A percentile compares a stretch with the other conserved stretches of the same genome.
These are phyloP conservation scores for Phoma sp. DNA, from an alignment of 2,329 filamentous ascomycete genomes.

Conservation along the genomic window DNA sequence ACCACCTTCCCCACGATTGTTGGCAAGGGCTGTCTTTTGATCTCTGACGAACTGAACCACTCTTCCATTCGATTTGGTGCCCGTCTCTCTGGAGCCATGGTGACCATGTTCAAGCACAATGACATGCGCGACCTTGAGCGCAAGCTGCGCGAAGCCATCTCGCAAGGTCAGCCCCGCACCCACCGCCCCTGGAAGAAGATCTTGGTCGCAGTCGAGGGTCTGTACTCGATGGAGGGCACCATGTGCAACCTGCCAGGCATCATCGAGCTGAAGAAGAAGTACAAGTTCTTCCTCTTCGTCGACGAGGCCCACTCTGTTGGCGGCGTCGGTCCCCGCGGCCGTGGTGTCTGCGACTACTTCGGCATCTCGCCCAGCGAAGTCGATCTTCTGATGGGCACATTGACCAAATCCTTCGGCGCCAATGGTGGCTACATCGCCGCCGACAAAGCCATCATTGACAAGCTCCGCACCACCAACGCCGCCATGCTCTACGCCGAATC, in stretches of 20 bases:
- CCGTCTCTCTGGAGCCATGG: slow-evolving; percentile 91
- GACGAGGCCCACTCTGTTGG: slow-evolving; percentile 97
- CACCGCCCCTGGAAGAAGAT: slow-evolving; percentile 99
- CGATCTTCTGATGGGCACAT: slow-evolving; percentile 96
- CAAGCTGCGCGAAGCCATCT: slow-evolving; percentile 87
- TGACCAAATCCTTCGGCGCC: slow-evolving; percentile 98
- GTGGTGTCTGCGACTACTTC: slow-evolving; percentile 97
- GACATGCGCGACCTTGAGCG: slow-evolving; percentile 88
- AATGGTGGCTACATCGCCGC: slow-evolving; percentile 95
- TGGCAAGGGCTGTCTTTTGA: slow-evolving; percentile 89
- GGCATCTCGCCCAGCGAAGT: slow-evolving; percentile 85
- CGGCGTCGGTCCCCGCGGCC: slow-evolving; percentile 84
- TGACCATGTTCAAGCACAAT: slow-evolving; percentile 97
- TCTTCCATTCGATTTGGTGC: slow-evolving; percentile 96
- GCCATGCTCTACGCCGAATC: slow-evolving; percentile 87
- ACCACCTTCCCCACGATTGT: slow-evolving; percentile 91
- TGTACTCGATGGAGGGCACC: slow-evolving; percentile 99
- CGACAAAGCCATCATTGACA: slow-evolving; percentile 89
- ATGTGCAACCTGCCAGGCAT: slow-evolving; percentile 97
- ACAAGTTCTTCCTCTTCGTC: slow-evolving; percentile 95
- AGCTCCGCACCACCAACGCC: slow-evolving; percentile 84
- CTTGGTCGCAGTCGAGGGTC: slow-evolving; percentile 89
- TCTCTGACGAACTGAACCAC: slow-evolving; percentile 97
- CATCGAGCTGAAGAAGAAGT: slow-evolving; percentile 85
- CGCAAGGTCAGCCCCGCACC: slow-evolving; percentile 96